Conservation (phyloP, 2,329 filamentous ascomycete genomes). For the Cercospora zeae-maydis region DNA sequence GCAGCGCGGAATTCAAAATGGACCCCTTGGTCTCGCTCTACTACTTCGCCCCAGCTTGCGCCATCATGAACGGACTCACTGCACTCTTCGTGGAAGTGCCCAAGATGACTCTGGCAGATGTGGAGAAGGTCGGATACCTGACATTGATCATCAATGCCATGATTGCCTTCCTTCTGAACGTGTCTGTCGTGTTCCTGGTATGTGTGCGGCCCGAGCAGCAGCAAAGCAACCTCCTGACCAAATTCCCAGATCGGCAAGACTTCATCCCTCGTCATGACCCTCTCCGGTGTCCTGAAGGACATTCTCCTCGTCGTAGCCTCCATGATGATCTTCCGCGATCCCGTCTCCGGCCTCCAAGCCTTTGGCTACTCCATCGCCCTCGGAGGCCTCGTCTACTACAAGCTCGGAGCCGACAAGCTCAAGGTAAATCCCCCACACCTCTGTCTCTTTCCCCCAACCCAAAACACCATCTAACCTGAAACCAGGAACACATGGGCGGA, state of each 20-base stretch:
- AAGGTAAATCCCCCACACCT: slow-evolving; percentile 41
- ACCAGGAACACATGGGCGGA: slow-evolving; percentile 64
- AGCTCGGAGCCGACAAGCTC: slow-evolving; percentile 77
- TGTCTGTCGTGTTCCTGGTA: slow-evolving; percentile 83
- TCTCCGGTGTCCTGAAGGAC: slow-evolving; percentile 85
- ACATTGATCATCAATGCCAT: slow-evolving; percentile 72
- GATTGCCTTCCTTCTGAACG: slow-evolving; percentile 76
- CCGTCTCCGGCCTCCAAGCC: slow-evolving; percentile 70
- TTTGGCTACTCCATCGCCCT: slow-evolving; percentile 82
- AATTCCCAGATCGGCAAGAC: slow-evolving; percentile 73
- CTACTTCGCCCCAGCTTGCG: slow-evolving; percentile 84
- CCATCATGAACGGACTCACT: slow-evolving; percentile 72
- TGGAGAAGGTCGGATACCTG: slow-evolving; percentile 69
- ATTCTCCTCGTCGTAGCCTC: slow-evolving; percentile 76
- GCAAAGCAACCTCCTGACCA: neutral
- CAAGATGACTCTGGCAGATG: slow-evolving; percentile 63
- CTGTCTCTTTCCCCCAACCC: neutral
- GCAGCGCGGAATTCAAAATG: slow-evolving; percentile 85
- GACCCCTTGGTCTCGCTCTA: slow-evolving; percentile 83
- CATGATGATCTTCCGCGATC: slow-evolving; percentile 77
- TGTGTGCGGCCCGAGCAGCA: slow-evolving; percentile 36
- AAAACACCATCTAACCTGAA: neutral
- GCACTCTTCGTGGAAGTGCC: slow-evolving; percentile 73
- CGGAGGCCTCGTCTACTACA: slow-evolving; percentile 77
- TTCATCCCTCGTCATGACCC: slow-evolving; percentile 78